A percentile compares a stretch with the other conserved stretches of the same genome.
phyloP scores from a whole-genome alignment of 371 early-diverging fungal genomes.

The Smittium mucronatum region DNA sequence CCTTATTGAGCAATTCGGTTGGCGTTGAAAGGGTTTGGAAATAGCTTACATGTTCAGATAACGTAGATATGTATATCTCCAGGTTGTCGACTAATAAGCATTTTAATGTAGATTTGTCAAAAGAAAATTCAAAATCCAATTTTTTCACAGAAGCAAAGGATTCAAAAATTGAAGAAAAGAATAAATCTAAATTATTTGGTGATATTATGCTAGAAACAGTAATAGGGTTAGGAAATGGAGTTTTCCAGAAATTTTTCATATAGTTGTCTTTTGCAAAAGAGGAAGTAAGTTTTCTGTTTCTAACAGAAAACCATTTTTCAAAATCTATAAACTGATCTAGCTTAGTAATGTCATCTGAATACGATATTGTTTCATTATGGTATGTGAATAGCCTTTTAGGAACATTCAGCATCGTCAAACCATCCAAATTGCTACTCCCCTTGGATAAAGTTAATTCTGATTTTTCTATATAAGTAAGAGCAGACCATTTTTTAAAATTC shows the following conservation, averaged over 20 bases:
- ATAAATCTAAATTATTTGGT: not conserved
- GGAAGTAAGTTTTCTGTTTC: not conserved
- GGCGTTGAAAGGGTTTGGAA: constrained; percentile 30
- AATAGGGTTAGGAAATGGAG: constrained; percentile 1
- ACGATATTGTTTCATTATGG: not conserved
- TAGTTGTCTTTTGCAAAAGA: not conserved
- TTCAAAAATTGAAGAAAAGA: not conserved
- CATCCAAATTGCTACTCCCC: not conserved
- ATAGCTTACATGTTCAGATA: constrained; percentile 16
- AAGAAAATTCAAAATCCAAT: not conserved
- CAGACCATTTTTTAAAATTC: constrained; percentile 5
- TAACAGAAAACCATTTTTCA: not conserved
- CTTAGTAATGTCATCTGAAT: not conserved
- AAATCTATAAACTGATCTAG: constrained; percentile 1
- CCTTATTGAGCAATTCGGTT: constrained; percentile 6
- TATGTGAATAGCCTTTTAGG: not conserved
- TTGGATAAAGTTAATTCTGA: not conserved
- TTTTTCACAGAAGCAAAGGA: not conserved
- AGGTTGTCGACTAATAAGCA: constrained; percentile 12
- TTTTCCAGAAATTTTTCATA: not conserved
- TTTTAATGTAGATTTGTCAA: not conserved
- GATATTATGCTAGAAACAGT: not conserved
- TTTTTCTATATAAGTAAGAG: too few species aligned
- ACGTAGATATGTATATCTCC: not conserved
- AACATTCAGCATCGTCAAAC: not conserved